These are phyloP conservation scores for Aspergillus oerlinghausenensis DNA, from an alignment of 2,329 filamentous ascomycete genomes.

Conservation along the genomic window DNA sequence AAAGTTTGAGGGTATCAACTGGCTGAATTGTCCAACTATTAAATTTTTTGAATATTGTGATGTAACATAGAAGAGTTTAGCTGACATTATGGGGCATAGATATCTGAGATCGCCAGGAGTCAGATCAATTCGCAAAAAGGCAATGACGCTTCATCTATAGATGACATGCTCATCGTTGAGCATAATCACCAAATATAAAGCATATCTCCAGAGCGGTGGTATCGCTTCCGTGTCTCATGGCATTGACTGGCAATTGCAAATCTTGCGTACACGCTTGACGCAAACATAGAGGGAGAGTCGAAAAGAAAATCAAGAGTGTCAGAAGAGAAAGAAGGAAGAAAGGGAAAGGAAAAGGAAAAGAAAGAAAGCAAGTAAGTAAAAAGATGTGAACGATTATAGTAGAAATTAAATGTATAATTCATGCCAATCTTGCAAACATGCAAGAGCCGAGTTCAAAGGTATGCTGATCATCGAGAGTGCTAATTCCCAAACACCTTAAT, in stretches of 20 bases:
- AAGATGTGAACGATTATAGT: conserved; percentile 6
- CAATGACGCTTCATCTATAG: conserved; percentile 3
- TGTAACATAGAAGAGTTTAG: background rate
- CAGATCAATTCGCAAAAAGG: conserved; percentile 12
- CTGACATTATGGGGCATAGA: background rate
- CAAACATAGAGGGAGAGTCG: background rate
- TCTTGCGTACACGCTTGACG: conserved; percentile 1
- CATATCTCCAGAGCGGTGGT: conserved; percentile 1
- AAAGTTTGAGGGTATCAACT: background rate
- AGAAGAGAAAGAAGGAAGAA: conserved; percentile 8
- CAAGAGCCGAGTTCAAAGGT: background rate
- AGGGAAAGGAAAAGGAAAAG: conserved; percentile 5
- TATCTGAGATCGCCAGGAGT: conserved; percentile 17
- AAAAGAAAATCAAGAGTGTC: conserved; percentile 1
- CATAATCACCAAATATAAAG: background rate
- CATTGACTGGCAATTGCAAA: conserved; percentile 1
- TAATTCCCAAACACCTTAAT: background rate
- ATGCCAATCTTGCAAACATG: background rate
- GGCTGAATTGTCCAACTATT: background rate
- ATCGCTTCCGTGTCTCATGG: conserved; percentile 11
- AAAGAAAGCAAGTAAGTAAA: conserved; percentile 1
- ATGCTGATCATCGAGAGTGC: background rate
- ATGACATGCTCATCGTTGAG: background rate
- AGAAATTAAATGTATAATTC: background rate
- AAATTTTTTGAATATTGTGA: background rate